Evolutionary conservation across 2,329 filamentous ascomycete species (phyloP).

Genomic region (Ophiostoma novo-ulmi): DNA sequence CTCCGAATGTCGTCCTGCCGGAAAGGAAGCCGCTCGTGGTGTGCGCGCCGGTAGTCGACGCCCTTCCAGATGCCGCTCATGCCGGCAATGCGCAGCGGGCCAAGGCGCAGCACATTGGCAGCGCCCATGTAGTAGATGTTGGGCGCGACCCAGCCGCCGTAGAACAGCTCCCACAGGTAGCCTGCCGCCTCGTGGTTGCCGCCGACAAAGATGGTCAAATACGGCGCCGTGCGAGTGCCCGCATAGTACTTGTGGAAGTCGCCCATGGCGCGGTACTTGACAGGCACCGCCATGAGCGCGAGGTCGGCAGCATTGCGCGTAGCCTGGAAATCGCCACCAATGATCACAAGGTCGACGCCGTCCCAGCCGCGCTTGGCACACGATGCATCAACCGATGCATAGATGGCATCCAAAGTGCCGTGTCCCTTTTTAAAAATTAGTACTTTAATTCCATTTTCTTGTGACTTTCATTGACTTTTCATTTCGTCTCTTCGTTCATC

Average conservation of each 20-base stretch:
- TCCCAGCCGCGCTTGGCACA: slow-evolving; percentile 71
- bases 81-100: slow-evolving; percentile 79
- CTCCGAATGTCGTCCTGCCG: slow-evolving; percentile 67
- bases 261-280: slow-evolving; percentile 79
- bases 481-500: neutral
- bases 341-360: slow-evolving; percentile 81
- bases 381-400: slow-evolving; percentile 66
- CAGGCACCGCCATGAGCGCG: slow-evolving; percentile 80
- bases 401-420: slow-evolving; percentile 86
- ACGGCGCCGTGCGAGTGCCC: slow-evolving; percentile 70
- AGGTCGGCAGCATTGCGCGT: slow-evolving; percentile 85
- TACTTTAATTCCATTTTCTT: neutral
- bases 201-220: slow-evolving; percentile 84
- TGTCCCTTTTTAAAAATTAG: slow-evolving; percentile 59
- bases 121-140: slow-evolving; percentile 97
- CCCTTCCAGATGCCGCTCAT: slow-evolving; percentile 95
- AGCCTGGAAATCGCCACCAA: slow-evolving; percentile 93
- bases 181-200: slow-evolving; percentile 95
- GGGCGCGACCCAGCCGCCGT: slow-evolving; percentile 93
- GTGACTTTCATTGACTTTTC: neutral
- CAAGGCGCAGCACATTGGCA: slow-evolving; percentile 79
- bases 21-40: slow-evolving; percentile 84
- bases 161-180: slow-evolving; percentile 86
- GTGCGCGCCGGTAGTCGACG: slow-evolving; percentile 76
- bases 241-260: slow-evolving; percentile 96